phyloP scores from a whole-genome alignment of 345 rosid species.

The Erysimum cheiranthoides region DNA sequence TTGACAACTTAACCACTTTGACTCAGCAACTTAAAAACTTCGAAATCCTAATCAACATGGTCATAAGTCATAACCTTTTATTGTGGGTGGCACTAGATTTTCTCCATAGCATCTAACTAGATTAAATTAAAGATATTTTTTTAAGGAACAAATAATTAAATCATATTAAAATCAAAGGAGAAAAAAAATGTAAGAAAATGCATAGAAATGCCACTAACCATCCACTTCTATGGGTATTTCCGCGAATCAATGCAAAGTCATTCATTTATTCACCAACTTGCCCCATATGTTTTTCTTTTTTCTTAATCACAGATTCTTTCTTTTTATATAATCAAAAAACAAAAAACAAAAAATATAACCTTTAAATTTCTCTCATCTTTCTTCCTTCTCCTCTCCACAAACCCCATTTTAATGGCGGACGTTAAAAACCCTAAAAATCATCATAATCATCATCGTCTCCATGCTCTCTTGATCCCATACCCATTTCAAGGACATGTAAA shows the following conservation, averaged over 20 bases:
- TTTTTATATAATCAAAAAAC: not conserved
- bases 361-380: conserved; percentile 36
- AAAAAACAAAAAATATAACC: conserved; percentile 16
- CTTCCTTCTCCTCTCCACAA: conserved; percentile 9
- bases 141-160: not conserved
- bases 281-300: conserved; percentile 29
- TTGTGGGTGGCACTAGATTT: conserved; percentile 26
- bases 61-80: conserved; percentile 30
- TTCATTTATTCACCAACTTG: conserved; percentile 48
- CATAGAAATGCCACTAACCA: conserved; percentile 45
- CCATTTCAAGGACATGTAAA: conserved; percentile 88
- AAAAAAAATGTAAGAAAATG: conserved; percentile 14
- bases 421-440: conserved; percentile 45
- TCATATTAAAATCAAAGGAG: not conserved
- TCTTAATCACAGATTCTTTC: conserved; percentile 35
- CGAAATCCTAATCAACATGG: conserved; percentile 32
- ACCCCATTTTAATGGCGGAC: conserved; percentile 40
- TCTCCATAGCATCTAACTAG: conserved; percentile 30
- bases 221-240: conserved; percentile 48
- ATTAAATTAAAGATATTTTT: conserved; percentile 11
- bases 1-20: conserved; percentile 38
- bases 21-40: conserved; percentile 23
- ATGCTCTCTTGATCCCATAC: conserved; percentile 65
- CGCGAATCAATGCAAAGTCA: conserved; percentile 54
- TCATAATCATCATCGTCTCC: conserved; percentile 39